Conservation (phyloP, 805 yeast genomes). For the Nakazawaea ernobii region DNA sequence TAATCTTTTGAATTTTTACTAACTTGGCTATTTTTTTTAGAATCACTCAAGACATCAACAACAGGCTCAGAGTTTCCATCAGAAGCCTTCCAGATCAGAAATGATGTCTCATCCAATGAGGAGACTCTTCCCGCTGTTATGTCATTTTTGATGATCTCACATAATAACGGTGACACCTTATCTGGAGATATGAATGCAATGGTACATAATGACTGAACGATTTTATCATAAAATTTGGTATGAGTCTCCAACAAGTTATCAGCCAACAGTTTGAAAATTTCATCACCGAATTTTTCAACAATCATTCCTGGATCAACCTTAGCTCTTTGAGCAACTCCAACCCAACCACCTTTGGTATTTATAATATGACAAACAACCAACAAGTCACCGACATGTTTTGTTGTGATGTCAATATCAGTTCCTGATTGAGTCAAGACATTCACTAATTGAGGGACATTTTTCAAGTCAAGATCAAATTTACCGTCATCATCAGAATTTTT, state of each 20-base stretch:
- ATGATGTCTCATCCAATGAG: conserved; percentile 40
- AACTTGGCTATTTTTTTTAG: conserved; percentile 41
- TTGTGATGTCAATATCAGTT: conserved; percentile 19
- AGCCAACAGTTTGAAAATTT: conserved; percentile 18
- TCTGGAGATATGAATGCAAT: conserved; percentile 57
- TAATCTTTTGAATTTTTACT: conserved; percentile 74
- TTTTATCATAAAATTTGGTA: conserved; percentile 45
- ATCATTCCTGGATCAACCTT: conserved; percentile 59
- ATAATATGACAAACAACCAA: conserved; percentile 40
- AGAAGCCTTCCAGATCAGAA: conserved; percentile 59
- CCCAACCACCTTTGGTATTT: conserved; percentile 61
- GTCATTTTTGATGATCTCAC: conserved; percentile 35
- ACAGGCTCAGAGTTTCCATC: conserved; percentile 61
- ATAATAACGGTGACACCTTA: conserved; percentile 45
- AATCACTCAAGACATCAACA: conserved; percentile 48
- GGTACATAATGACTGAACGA: conserved; percentile 41
- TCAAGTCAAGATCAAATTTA: conserved; percentile 17
- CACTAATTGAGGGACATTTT: conserved; percentile 30
- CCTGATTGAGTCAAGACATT: conserved; percentile 28
- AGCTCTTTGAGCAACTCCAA: conserved; percentile 59
- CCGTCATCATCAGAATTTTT: conserved; percentile 13
- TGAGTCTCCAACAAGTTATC: conserved; percentile 20
- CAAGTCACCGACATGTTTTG: conserved; percentile 30
- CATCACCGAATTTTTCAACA: conserved; percentile 25
- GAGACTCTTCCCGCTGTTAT: conserved; percentile 31